Base-by-base conservation (phyloP, 176 grass and related monocot genomes). In the Musa troglodytarum region DNA sequence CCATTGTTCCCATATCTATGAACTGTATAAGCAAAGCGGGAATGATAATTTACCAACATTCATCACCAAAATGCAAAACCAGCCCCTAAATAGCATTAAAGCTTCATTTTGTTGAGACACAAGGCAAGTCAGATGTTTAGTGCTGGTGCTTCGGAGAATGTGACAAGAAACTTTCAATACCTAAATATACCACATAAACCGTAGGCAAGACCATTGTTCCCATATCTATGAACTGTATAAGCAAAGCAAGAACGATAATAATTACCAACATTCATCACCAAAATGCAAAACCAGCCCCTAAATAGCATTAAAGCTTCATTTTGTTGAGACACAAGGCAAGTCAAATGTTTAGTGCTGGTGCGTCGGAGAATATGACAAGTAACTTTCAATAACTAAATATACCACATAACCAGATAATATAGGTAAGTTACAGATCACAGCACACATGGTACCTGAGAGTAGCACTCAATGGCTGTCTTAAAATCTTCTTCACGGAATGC, bases 401-500 rank as follows among this genome's bases (percentile, higher is more conserved):
- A 5, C 34, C 34, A 43, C 34, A 43, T 43, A 43, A 43, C 34
- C 34, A 43, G 34, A 43, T 43, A 43, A 6, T 6, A 43, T 43
- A 0, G 34, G 4, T 43, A 43, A 43, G 34, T 43, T 43, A 43
- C 34, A 43, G 34, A 43, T 0, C 34, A 43, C 34, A 43, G 34
- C 34, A 43, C 34, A 43, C 4, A 43, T 43, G 34, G 34, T 66
- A 96, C 93, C 89, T 96, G 93, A 74, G 87, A 84, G 67, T 96
- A 96, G 25, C 81, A 90, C 1, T 96, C 89, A 23, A 90, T 92
- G 10, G 93, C 93, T 49, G 76, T 73, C 84, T 88, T 96, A 76
- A 96, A 96, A 86, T 96, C 89, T 85, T 96, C 92, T 16, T 96
- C 93, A 43, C 87, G 93, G 53, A 96, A 96, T 52, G 87, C 93